Evolutionary conservation across 441 rosid genomes (phyloP).

Genomic region (Gossypium lobatum): DNA sequence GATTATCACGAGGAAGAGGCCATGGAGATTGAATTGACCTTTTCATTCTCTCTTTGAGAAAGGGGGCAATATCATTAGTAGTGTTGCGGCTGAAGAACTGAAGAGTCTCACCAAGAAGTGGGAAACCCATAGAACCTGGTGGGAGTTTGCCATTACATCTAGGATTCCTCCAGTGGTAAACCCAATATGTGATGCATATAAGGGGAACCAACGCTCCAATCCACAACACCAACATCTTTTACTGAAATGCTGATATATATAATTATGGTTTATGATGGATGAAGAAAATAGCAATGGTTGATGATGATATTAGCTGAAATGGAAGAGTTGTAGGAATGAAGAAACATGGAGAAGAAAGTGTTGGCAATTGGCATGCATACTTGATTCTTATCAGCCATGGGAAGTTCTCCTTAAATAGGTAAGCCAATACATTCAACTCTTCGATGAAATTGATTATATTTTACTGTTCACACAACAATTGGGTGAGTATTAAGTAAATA

Average conservation of each 20-base stretch:
- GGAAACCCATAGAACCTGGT: constrained; percentile 90
- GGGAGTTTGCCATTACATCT: constrained; percentile 79
- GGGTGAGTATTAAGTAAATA: too few species aligned
- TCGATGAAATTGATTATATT: constrained; percentile 15
- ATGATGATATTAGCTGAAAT: constrained; percentile 19
- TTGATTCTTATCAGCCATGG: constrained; percentile 35
- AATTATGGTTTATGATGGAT: not conserved
- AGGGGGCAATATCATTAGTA: constrained; percentile 53
- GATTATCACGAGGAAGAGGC: not conserved
- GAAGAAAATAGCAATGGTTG: not conserved
- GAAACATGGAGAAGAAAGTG: constrained; percentile 42
- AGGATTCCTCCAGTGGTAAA: constrained; percentile 70
- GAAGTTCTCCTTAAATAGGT: constrained; percentile 50
- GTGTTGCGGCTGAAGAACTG: constrained; percentile 62
- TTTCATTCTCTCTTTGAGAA: constrained; percentile 60
- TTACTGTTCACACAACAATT: not conserved
- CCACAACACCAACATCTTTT: constrained; percentile 45
- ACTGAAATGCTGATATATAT: constrained; percentile 3
- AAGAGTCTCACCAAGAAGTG: constrained; percentile 77
- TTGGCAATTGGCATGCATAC: constrained; percentile 28
- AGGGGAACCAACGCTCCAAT: constrained; percentile 38
- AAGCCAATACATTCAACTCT: constrained; percentile 26
- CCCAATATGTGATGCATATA: constrained; percentile 42
- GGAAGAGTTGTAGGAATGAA: constrained; percentile 8
- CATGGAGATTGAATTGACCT: constrained; percentile 32